A percentile compares a stretch with the other conserved stretches of the same genome.
Conservation (phyloP, 352 stramenopile genomes). For the Hyaloperonospora arabidopsidis region DNA sequence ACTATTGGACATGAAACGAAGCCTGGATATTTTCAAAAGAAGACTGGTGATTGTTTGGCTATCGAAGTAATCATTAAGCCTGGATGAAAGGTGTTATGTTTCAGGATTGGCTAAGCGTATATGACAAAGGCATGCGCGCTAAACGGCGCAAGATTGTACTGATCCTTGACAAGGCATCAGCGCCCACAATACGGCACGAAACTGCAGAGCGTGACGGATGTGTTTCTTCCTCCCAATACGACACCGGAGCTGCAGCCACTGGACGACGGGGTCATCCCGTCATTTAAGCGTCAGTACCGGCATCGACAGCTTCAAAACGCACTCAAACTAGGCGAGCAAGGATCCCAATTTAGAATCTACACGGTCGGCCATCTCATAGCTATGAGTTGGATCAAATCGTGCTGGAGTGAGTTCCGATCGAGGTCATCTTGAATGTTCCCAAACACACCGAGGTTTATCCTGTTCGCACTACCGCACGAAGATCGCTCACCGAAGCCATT, state of each 20-base stretch:
- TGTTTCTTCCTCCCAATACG: slow-evolving; percentile 1
- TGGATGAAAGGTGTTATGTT: neutral
- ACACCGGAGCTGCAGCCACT: neutral
- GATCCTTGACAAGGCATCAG: neutral
- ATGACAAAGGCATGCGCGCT: neutral
- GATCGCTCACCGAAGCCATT: neutral
- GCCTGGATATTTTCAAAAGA: slow-evolving; percentile 2
- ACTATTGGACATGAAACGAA: neutral
- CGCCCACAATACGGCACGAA: neutral
- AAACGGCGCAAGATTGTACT: slow-evolving; percentile 1
- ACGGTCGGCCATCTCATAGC: neutral
- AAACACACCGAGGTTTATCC: neutral
- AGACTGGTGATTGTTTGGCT: neutral
- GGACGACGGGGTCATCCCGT: slow-evolving; percentile 1
- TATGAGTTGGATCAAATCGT: neutral
- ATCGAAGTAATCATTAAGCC: slow-evolving; percentile 1
- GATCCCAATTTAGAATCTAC: neutral
- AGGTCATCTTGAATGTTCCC: neutral
- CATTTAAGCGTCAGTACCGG: slow-evolving; percentile 3
- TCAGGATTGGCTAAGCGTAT: neutral
- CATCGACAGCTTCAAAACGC: neutral
- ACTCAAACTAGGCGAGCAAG: neutral
- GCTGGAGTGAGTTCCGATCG: neutral
- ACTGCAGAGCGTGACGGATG: neutral
- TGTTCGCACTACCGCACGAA: neutral